Evolutionary conservation across 192 early-diverging fungal genomes (phyloP).

Genomic region (Martensiomyces pterosporus): DNA sequence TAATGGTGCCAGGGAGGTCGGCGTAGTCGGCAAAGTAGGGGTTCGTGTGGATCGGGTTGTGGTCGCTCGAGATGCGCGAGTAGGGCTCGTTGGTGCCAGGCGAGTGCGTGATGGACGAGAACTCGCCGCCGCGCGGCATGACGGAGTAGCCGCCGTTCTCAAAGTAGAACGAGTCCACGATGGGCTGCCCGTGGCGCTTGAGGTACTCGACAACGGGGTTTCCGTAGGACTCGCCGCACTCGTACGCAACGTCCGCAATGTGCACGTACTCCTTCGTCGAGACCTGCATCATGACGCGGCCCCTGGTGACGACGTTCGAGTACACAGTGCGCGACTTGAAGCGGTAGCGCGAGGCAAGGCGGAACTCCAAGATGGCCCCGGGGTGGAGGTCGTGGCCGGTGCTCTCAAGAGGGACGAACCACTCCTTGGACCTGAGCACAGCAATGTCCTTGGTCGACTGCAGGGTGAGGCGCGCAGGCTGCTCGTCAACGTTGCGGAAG

Average conservation of each 20-base stretch:
- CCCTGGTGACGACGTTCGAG: slow-evolving; percentile 69
- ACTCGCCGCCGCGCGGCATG: slow-evolving; percentile 78
- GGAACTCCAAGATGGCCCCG: slow-evolving; percentile 52
- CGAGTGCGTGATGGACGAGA: slow-evolving; percentile 81
- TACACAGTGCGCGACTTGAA: slow-evolving; percentile 54
- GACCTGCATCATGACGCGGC: slow-evolving; percentile 69
- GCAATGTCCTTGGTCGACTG: slow-evolving; percentile 79
- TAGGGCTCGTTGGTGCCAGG: slow-evolving; percentile 86
- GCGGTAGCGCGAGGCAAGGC: slow-evolving; percentile 46
- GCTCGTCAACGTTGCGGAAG: slow-evolving; percentile 80
- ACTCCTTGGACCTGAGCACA: slow-evolving; percentile 85
- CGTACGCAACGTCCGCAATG: slow-evolving; percentile 77
- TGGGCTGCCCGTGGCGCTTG: slow-evolving; percentile 76
- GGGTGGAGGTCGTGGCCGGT: slow-evolving; percentile 56
- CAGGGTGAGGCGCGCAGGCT: slow-evolving; percentile 74
- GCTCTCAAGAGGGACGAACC: slow-evolving; percentile 58
- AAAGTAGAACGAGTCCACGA: slow-evolving; percentile 87
- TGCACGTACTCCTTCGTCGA: slow-evolving; percentile 80
- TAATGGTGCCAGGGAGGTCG: slow-evolving; percentile 87
- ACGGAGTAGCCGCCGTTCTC: slow-evolving; percentile 88
- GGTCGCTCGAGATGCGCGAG: slow-evolving; percentile 81
- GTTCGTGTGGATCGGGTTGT: slow-evolving; percentile 96
- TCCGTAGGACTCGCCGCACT: slow-evolving; percentile 68
- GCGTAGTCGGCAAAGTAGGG: slow-evolving; percentile 90
- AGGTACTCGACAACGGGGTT: slow-evolving; percentile 90